phyloP scores from a whole-genome alignment of 2,329 filamentous ascomycete species.

The Monilinia fructicola region DNA sequence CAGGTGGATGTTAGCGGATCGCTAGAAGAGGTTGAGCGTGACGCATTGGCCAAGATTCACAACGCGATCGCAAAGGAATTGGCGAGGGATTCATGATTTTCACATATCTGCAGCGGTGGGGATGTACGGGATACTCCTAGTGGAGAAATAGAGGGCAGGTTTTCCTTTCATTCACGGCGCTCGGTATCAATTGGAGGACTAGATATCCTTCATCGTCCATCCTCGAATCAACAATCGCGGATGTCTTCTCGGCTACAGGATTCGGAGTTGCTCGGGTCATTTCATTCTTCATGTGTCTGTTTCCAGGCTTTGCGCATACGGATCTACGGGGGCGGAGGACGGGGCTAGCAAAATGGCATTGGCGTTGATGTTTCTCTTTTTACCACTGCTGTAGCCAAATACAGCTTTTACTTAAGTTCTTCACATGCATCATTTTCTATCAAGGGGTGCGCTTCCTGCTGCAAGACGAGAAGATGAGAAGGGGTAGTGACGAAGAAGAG shows the following conservation, averaged over 20 bases:
- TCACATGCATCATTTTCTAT: slow-evolving; percentile 15
- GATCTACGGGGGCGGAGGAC: not conserved
- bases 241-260: slow-evolving; percentile 8
- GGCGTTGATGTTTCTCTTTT: slow-evolving; percentile 1
- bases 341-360: not conserved
- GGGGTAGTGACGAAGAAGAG: not conserved
- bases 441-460: not conserved
- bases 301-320: slow-evolving; percentile 3
- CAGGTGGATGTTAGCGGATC: slow-evolving; percentile 65
- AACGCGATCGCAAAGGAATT: slow-evolving; percentile 29
- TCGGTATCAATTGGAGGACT: slow-evolving; percentile 18
- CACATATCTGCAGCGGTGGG: not conserved
- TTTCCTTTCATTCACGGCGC: slow-evolving; percentile 18
- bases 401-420: not conserved
- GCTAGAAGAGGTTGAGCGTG: slow-evolving; percentile 58
- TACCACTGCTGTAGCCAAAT: not conserved
- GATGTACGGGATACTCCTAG: slow-evolving; percentile 4
- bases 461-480: too few species aligned
- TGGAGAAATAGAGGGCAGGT: not conserved
- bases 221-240: not conserved
- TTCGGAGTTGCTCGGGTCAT: slow-evolving; percentile 15
- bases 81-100: slow-evolving; percentile 24
- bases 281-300: not conserved
- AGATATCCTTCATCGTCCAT: slow-evolving; percentile 15
- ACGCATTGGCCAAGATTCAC: slow-evolving; percentile 57